Evolutionary conservation across 139 green algal genomes (phyloP), one percentile per base, ranked within the genome.

Genomic region (Chlorella sp.): DNA sequence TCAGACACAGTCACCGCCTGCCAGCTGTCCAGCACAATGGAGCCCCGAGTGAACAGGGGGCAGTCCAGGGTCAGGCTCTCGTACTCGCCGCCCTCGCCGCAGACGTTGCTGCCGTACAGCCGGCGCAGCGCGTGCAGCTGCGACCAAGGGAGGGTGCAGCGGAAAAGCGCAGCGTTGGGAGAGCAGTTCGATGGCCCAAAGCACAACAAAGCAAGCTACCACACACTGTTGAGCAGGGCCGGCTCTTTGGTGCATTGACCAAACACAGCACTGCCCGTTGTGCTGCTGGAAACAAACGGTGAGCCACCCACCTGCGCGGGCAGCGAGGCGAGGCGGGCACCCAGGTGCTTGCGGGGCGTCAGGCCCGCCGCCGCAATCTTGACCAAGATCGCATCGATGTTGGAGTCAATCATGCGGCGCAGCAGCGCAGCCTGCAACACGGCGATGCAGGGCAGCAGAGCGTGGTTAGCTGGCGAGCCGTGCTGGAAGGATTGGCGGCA

Each of bases 81-180:
- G 80, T 98, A 99, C 92, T 99, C 97, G 0, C 97, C 97, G 14
- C 97, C 97, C 90, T 99, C 97, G 0, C 97, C 97, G 85, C 96
- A 99, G 64, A 97, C 91, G 84, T 99, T 98, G 84, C 86, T 93
- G 69, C 95, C 96, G 82, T 94, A 99, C 38, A 84, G 69, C 20
- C 92, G 88, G 24, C 82, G 44, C 81, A 97, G 87, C 3, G 56
- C 36, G 34, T 90, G 83, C 81, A 99, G 90, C 36, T 87, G 73
- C 40, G 17, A n/a, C n/a, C n/a, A n/a, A n/a, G n/a, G n/a, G n/a
- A n/a, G 34, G n/a, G n/a, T n/a, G 46, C 17, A 7, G 17, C 40
- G 0, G 76, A 80, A 6, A 46, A 7, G 32, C 5, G 69, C 41
- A 51, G 40, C 7, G n/a, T n/a, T n/a, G n/a, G n/a, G n/a, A n/a